These are phyloP conservation scores for Selaginella moellendorffii DNA, from an alignment of 75 land plant genomes.

Conservation along the genomic window DNA sequence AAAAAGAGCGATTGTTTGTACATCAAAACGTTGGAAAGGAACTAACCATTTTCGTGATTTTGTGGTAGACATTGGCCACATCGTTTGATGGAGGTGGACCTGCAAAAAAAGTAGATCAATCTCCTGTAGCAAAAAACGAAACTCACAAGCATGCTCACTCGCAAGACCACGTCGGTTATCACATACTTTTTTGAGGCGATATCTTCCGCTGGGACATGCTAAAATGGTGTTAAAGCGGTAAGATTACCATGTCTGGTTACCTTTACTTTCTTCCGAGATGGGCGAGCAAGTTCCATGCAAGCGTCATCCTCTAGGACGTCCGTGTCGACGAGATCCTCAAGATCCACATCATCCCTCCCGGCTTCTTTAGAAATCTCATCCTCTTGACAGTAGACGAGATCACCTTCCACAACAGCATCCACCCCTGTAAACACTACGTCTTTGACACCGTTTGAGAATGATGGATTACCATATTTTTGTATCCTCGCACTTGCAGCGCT, in stretches of 20 bases:
- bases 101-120: constrained; percentile 13
- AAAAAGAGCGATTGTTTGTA: not conserved
- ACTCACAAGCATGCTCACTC: constrained; percentile 37
- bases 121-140: constrained; percentile 2
- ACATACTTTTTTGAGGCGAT: constrained; percentile 31
- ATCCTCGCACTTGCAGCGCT: constrained; percentile 77
- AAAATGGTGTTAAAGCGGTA: constrained; percentile 1
- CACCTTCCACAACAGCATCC: constrained; percentile 56
- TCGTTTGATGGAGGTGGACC: constrained; percentile 68
- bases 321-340: constrained; percentile 11
- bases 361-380: constrained; percentile 20
- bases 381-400: constrained; percentile 56
- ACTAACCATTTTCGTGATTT: constrained; percentile 73
- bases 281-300: constrained; percentile 33
- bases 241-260: constrained; percentile 15
- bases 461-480: constrained; percentile 46
- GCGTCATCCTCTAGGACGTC: constrained; percentile 27
- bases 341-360: constrained; percentile 9
- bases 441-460: not conserved
- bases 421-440: constrained; percentile 30
- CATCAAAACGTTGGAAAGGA: not conserved
- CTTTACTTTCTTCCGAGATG: constrained; percentile 38
- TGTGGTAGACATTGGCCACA: constrained; percentile 46
- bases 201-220: constrained; percentile 58
- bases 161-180: constrained; percentile 65